Percentiles rank a stretch among this genome's conserved stretches.
Conservation (phyloP, 1,284 basidiomycete genomes). For the Taiwanofungus camphoratus region DNA sequence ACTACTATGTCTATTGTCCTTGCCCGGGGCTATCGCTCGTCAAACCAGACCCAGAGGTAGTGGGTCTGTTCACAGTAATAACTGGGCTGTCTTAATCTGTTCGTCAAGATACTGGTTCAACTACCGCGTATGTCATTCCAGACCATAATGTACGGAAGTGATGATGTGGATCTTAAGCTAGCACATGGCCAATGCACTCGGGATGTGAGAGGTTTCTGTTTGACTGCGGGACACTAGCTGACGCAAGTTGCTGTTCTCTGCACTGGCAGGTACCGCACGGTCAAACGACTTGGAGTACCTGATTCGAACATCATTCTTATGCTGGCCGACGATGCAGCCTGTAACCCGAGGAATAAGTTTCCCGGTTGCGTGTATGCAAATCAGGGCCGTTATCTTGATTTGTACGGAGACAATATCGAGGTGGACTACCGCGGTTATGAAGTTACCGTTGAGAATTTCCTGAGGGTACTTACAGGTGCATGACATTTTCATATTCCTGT, state of each 20-base stretch:
- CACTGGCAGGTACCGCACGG: slow-evolving; percentile 82
- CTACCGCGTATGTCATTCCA: slow-evolving; percentile 82
- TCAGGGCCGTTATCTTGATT: slow-evolving; percentile 71
- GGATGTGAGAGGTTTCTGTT: slow-evolving; percentile 59
- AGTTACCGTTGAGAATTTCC: slow-evolving; percentile 95
- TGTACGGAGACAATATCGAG: slow-evolving; percentile 96
- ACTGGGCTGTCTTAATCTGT: slow-evolving; percentile 97
- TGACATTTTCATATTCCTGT: neutral
- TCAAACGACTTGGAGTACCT: slow-evolving; percentile 96
- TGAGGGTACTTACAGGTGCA: slow-evolving; percentile 84
- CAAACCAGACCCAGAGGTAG: slow-evolving; percentile 2
- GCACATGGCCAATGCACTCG: slow-evolving; percentile 98
- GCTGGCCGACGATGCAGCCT: slow-evolving; percentile 96
- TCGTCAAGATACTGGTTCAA: slow-evolving; percentile 98
- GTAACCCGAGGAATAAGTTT: slow-evolving; percentile 89
- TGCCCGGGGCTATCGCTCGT: no score
- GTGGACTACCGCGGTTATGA: slow-evolving; percentile 98
- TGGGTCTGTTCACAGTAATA: slow-evolving; percentile 81
- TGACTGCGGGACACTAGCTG: neutral
- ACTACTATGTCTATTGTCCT: no score
- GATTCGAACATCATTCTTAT: slow-evolving; percentile 99
- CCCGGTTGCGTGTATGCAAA: slow-evolving; percentile 90
- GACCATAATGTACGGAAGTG: slow-evolving; percentile 2
- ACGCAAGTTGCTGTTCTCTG: neutral
- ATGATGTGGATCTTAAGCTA: slow-evolving; percentile 27